These are phyloP conservation scores for Podosphaera fusca DNA, from an alignment of 2,329 filamentous ascomycete genomes.

Conservation along the genomic window DNA sequence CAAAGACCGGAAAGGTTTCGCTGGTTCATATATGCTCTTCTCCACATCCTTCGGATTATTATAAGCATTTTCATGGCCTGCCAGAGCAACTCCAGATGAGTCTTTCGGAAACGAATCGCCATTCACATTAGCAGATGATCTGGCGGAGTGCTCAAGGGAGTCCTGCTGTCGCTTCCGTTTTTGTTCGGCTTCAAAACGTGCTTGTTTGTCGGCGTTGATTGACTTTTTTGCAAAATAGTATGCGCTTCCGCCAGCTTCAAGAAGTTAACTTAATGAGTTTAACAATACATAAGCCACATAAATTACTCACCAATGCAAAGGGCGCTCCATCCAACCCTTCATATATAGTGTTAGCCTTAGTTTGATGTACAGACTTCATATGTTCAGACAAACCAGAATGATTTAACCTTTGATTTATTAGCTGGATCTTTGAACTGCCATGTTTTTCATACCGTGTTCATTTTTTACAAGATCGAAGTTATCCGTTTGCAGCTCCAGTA, in stretches of 20 bases:
- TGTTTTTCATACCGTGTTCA: neutral
- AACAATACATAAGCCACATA: neutral
- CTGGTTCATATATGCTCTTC: slow-evolving; percentile 78
- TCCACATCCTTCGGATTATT: slow-evolving; percentile 35
- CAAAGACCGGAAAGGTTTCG: slow-evolving; percentile 47
- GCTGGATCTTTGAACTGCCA: neutral
- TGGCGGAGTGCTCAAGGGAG: slow-evolving; percentile 27
- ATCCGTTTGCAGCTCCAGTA: too few relatives aligned
- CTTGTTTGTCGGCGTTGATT: slow-evolving; percentile 73
- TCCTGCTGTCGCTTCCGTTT: slow-evolving; percentile 34
- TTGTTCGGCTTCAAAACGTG: slow-evolving; percentile 40
- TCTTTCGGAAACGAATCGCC: slow-evolving; percentile 50
- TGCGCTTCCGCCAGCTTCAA: slow-evolving; percentile 59
- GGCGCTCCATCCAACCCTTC: slow-evolving; percentile 75
- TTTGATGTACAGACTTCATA: neutral
- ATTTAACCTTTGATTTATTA: neutral
- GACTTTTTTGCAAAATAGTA: slow-evolving; percentile 91
- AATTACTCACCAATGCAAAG: slow-evolving; percentile 50
- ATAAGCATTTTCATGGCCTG: slow-evolving; percentile 52
- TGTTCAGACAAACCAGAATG: neutral
- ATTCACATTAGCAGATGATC: slow-evolving; percentile 6
- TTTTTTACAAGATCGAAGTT: neutral
- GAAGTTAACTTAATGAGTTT: slow-evolving; percentile 5
- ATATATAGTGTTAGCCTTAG: neutral
- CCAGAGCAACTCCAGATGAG: slow-evolving; percentile 57